These are phyloP conservation scores for Cardiospermum halicacabum DNA, from an alignment of 345 rosid genomes.

Conservation along the genomic window DNA sequence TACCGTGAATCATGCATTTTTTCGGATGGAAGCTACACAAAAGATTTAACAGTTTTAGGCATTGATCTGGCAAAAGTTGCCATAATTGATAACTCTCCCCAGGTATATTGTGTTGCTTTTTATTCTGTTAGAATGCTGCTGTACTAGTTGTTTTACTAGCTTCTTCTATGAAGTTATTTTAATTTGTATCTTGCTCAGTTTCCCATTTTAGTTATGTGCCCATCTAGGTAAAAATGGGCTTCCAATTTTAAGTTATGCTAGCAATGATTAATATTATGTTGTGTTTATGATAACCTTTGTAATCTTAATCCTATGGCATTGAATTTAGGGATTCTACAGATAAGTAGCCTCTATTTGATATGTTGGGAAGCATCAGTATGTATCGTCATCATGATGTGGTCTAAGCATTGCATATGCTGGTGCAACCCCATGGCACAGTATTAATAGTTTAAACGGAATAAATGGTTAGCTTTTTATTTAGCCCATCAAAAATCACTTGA, in stretches of 20 bases:
- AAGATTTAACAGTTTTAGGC: conserved; percentile 89
- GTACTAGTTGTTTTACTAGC: conserved; percentile 9
- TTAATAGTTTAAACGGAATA: background rate
- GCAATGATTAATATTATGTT: background rate
- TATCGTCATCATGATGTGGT: background rate
- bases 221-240: conserved; percentile 2
- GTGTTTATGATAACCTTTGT: background rate
- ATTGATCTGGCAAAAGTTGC: conserved; percentile 95
- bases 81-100: conserved; percentile 91
- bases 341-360: background rate
- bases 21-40: conserved; percentile 83
- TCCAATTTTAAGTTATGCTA: background rate
- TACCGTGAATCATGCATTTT: conserved; percentile 91
- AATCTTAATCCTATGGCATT: background rate
- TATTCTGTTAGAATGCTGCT: conserved; percentile 10
- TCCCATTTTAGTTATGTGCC: background rate
- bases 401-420: background rate
- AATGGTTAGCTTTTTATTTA: background rate
- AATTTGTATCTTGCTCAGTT: background rate
- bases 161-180: conserved; percentile 6
- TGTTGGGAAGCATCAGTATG: background rate
- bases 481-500: background rate
- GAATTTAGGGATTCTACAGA: background rate
- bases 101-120: conserved; percentile 53
- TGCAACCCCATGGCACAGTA: background rate